These are phyloP conservation scores for Pelargonium myrrhifolium DNA, from an alignment of 441 rosid species.

Conservation along the genomic window DNA sequence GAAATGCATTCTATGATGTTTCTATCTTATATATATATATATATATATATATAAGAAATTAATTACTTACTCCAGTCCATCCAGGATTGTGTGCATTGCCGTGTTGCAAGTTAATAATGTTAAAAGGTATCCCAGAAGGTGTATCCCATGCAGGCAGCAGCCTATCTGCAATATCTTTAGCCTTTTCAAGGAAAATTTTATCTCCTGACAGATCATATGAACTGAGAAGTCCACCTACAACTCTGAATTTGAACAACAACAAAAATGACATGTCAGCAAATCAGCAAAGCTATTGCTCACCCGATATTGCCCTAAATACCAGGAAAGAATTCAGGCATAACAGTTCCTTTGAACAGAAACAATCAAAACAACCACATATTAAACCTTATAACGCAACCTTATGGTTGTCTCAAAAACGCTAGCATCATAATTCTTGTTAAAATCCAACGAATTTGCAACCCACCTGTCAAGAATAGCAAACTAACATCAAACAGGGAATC, in stretches of 20 bases:
- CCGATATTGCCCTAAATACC: not conserved
- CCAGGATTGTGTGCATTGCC: constrained; percentile 80
- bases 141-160: constrained; percentile 96
- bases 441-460: constrained; percentile 85
- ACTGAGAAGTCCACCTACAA: constrained; percentile 98
- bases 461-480: constrained; percentile 53
- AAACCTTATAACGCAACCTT: constrained; percentile 88
- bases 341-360: constrained; percentile 6
- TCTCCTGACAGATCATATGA: constrained; percentile 91
- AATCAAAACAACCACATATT: constrained; percentile 32
- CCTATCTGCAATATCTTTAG: constrained; percentile 89
- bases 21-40: too few species aligned
- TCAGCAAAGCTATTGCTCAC: not conserved
- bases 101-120: constrained; percentile 66
- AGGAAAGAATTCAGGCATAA: constrained; percentile 6
- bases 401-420: constrained; percentile 99
- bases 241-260: constrained; percentile 45
- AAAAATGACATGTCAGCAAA: constrained; percentile 15
- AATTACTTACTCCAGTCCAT: constrained; percentile 86
- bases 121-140: constrained; percentile 77
- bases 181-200: constrained; percentile 78
- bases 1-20: not conserved
- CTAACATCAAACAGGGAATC: constrained; percentile 2
- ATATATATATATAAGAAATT: not conserved
- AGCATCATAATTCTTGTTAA: constrained; percentile 83